These are phyloP conservation scores for Dichotomopilus funicola DNA, from an alignment of 2,329 filamentous ascomycete species.

Conservation along the genomic window DNA sequence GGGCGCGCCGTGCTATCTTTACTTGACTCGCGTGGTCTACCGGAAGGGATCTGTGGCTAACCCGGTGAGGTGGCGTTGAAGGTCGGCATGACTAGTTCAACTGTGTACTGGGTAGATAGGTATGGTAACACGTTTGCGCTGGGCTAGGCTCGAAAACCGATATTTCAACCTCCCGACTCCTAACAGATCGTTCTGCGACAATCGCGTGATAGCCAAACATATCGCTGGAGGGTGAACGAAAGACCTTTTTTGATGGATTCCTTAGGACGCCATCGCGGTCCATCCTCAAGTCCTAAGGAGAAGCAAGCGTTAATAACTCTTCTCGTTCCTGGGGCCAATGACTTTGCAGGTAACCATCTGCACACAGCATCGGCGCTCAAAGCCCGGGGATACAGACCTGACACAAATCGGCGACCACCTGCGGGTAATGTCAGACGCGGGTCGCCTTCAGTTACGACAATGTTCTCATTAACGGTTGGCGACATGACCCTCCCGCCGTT, in stretches of 20 bases:
- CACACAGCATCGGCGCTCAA: conserved; percentile 9
- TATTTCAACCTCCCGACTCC: too few species aligned
- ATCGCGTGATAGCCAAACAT: too few species aligned
- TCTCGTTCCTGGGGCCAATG: conserved; percentile 9
- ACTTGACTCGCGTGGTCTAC: too few species aligned
- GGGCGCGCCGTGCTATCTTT: too few species aligned
- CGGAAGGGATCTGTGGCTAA: conserved; percentile 14
- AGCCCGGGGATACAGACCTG: conserved; percentile 12
- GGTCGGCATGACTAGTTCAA: conserved; percentile 11
- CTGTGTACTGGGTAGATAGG: background rate
- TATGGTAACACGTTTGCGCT: background rate
- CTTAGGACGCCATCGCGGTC: too few species aligned
- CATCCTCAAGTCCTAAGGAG: too few species aligned
- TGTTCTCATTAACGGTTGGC: conserved; percentile 2
- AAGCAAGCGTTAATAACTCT: background rate
- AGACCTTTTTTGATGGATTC: too few species aligned
- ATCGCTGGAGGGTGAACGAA: too few species aligned
- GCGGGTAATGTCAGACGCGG: conserved; percentile 2
- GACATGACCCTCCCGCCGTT: conserved; percentile 4
- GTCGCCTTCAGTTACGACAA: background rate
- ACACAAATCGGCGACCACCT: conserved; percentile 16
- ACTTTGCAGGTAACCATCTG: background rate
- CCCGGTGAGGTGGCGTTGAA: conserved; percentile 11
- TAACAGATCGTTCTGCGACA: too few species aligned
- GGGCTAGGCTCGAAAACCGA: too few species aligned